Evolutionary conservation across 192 early-diverging fungal species (phyloP), one percentile per base, ranked within the genome.

Genomic region (Gamsiella multidivaricata): DNA sequence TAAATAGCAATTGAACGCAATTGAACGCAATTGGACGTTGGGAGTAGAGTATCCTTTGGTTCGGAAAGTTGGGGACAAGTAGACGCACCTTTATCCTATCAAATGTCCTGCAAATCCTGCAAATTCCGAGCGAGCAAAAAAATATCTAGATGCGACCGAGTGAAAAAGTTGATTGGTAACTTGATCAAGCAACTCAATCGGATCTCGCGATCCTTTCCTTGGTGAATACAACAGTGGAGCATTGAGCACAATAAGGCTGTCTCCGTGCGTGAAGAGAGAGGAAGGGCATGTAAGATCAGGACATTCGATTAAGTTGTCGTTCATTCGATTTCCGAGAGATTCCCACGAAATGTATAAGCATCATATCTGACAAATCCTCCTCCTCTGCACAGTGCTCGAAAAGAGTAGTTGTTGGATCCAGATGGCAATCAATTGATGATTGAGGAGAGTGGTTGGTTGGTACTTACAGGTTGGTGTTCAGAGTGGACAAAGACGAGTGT

Each of bases 311-410:
- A 58, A 60, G 52, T 69, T 52, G 46, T 66, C 65, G 65, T 76
- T 78, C 74, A 78, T 78, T 78, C 66, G 47, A 68, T 78, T 78
- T 78, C 74, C 74, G 74, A 78, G 74, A 78, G 74, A 78, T 78
- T 78, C 74, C 74, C 74, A 78, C 66, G 74, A 78, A 78, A 54
- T 75, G 74, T 68, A 78, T 50, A 78, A 58, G 22, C 74, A 69
- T 78, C 74, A 78, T 78, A 76, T 72, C 70, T 51, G 54, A 28
- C 53, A n/a, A n/a, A n/a, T n/a, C n/a, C n/a, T n/a, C n/a, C n/a
- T n/a, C n/a, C n/a, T n/a, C n/a, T n/a, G n/a, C n/a, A n/a, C n/a
- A n/a, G n/a, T n/a, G n/a, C n/a, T n/a, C n/a, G n/a, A n/a, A n/a
- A n/a, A n/a, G n/a, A n/a, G n/a, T n/a, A n/a, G n/a, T n/a, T n/a